phyloP scores from a whole-genome alignment of 805 yeast species.

The Candida rishiriensis region DNA sequence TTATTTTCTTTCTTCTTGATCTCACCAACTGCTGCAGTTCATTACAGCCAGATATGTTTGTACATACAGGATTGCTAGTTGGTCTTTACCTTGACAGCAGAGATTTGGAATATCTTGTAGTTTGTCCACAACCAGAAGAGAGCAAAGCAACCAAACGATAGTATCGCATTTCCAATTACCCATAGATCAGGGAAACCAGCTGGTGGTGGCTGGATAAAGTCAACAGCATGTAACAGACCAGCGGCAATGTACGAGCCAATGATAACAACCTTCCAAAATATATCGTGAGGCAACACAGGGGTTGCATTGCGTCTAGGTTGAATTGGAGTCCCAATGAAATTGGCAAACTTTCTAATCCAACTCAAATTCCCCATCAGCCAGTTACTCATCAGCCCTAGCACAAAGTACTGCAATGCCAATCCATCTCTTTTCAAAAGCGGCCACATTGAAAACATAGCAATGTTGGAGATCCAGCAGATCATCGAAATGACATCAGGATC shows the following conservation, averaged over 20 bases:
- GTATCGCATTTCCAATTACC: slow-evolving; percentile 68
- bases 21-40: too few species aligned
- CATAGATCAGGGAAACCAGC: slow-evolving; percentile 73
- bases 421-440: slow-evolving; percentile 80
- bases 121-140: slow-evolving; percentile 82
- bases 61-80: slow-evolving; percentile 3
- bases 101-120: slow-evolving; percentile 41
- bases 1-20: too few species aligned
- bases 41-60: too few species aligned
- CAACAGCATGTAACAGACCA: slow-evolving; percentile 48
- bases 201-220: slow-evolving; percentile 50
- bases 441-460: slow-evolving; percentile 81
- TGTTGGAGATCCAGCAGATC: slow-evolving; percentile 82
- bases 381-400: slow-evolving; percentile 58
- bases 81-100: slow-evolving; percentile 24
- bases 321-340: slow-evolving; percentile 19
- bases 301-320: slow-evolving; percentile 24
- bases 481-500: slow-evolving; percentile 62
- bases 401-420: slow-evolving; percentile 65
- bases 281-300: slow-evolving; percentile 42
- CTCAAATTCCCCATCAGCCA: slow-evolving; percentile 72
- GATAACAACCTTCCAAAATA: slow-evolving; percentile 48
- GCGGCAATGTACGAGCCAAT: slow-evolving; percentile 47
- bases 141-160: slow-evolving; percentile 72
- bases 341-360: slow-evolving; percentile 40